Base-by-base conservation (phyloP, 257 asterid species). In the Prunella vulgaris region DNA sequence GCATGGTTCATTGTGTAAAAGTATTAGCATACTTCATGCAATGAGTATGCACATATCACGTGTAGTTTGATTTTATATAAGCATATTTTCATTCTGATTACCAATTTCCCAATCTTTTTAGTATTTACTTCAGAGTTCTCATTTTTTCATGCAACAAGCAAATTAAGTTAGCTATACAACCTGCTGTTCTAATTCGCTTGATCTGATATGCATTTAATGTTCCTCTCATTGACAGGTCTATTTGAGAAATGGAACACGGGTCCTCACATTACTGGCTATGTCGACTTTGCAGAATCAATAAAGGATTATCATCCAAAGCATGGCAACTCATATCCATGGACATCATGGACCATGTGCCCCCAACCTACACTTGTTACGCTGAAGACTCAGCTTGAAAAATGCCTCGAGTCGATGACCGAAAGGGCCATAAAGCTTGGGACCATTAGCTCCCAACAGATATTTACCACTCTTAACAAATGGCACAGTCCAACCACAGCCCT, bases 271-370 rank as follows among this genome's bases (percentile, higher is more conserved):
- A 81, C 99, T 46, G 97, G 90, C 44, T 93, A 90, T 62, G 86
- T 93, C 24, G 99, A 93, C 87, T 87, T 93, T 66, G 99, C 96
- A 0, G 94, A 93, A 77, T 79, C 88, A 7, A 72, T 90, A 5
- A 75, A 84, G 75, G 90, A 83, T 56, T 82, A 88, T 80, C 98
- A 93, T 84, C 98, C 98, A 56, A 85, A 83, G 69, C 89, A 85
- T 53, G 96, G 93, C n/a, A 78, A 82, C 33, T 86, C 99, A 38
- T 93, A 84, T 78, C 97, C 99, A 40, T 93, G 97, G 96, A 65
- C 79, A 24, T 93, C 99, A 14, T 93, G 97, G 99, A 68, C 81
- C 57, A 83, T 57, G 58, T 88, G 95, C 61, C 75, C 88, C 1
- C 84, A 85, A 2, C 95, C 95, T 42, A 72, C 81, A 28, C 86